Evolutionary conservation across 257 asterid genomes (phyloP).

Genomic region (Nyctanthes arbortristis): DNA sequence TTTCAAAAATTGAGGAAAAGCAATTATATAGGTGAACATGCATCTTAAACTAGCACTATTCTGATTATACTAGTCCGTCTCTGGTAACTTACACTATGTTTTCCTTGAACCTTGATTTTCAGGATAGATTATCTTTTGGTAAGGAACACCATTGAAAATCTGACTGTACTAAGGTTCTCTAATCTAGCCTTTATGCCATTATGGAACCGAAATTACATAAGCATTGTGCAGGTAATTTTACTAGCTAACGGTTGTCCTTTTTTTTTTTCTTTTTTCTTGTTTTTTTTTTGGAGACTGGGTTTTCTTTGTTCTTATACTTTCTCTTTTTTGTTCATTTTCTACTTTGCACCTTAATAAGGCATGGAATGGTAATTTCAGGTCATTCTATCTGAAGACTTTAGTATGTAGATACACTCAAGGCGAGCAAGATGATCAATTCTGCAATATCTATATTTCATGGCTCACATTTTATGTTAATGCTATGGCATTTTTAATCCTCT

Average conservation of each 20-base stretch:
- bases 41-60: slow-evolving; percentile 2
- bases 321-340: background rate
- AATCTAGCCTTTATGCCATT: slow-evolving; percentile 55
- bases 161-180: slow-evolving; percentile 52
- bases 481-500: slow-evolving; percentile 1
- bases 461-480: background rate
- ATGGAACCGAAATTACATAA: slow-evolving; percentile 56
- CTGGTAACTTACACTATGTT: background rate
- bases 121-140: slow-evolving; percentile 63
- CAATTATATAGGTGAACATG: slow-evolving; percentile 47
- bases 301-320: background rate
- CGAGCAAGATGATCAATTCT: slow-evolving; percentile 13
- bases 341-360: background rate
- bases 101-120: slow-evolving; percentile 19
- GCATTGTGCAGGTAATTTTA: slow-evolving; percentile 40
- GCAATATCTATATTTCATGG: background rate
- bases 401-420: slow-evolving; percentile 32
- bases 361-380: slow-evolving; percentile 29
- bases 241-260: slow-evolving; percentile 5
- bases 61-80: background rate
- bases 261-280: too few species aligned
- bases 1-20: slow-evolving; percentile 41
- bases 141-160: slow-evolving; percentile 59
- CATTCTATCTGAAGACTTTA: slow-evolving; percentile 43
- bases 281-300: background rate